Evolutionary conservation across 1,284 basidiomycete species (phyloP), one percentile per base, ranked within the genome.

Genomic region (Ceratobasidium sp.): DNA sequence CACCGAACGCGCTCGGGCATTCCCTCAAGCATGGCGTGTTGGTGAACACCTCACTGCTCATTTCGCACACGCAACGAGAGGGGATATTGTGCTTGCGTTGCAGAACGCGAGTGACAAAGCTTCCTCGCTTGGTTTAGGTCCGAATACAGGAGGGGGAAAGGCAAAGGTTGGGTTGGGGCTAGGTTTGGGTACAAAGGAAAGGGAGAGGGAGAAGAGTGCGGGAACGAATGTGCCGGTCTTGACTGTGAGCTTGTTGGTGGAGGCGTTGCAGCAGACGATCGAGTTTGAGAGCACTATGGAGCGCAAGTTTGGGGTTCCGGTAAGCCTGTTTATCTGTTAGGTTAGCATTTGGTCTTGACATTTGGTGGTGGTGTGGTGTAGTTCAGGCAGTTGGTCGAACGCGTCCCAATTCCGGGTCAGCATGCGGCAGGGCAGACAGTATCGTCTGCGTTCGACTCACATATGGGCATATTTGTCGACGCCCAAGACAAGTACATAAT

Each of bases 391-490:
- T 59, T 76, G 41, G 73, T 69, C 13, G 52, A 69, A 43, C 52
- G 54, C 14, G 66, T 69, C 5, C 66, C 38, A 2, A 41, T 69
- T 8, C 66, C 54, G 4, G 66, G 66, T 4, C 63, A 66, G 38
- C 63, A 52, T 18, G 74, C 61, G 28, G 21, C 85, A 46, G 89
- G 66, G 13, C 52, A 89, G 79, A 84, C 90, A 0, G 93, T 98
- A 61, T 92, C 94, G 0, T 87, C 91, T 28, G 90, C 94, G 9
- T 99, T 98, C 79, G 95, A 98, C 75, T 87, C 93, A 0, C 93
- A 98, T 80, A 94, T 98, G 84, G 87, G 89, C 46, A 88, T 99
- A 50, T 99, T 96, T 79, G 92, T 98, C 66, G 95, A 98, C 75
- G 96, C 97, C 14, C 98, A 99, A 81, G 95, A 98, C 85, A 93